Conservation (phyloP, 2,329 filamentous ascomycete genomes). For the Fusarium albidum region DNA sequence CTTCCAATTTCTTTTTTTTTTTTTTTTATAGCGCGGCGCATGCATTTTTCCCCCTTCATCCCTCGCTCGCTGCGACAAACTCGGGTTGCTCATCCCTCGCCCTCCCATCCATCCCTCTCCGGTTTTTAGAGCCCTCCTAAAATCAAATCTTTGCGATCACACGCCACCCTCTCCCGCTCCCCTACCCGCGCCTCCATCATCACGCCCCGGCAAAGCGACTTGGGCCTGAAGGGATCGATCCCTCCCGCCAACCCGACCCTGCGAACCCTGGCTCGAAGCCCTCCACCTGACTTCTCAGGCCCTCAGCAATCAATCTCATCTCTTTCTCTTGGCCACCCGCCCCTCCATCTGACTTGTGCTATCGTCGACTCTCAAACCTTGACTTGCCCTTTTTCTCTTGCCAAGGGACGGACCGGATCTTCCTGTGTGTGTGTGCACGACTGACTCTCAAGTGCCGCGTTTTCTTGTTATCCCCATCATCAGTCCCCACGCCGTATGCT, state of each 20-base stretch:
- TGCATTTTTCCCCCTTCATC: slow-evolving; percentile 4
- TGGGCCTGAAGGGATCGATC: slow-evolving; percentile 16
- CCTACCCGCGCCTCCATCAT: slow-evolving; percentile 41
- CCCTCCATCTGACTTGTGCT: slow-evolving; percentile 37
- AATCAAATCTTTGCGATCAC: slow-evolving; percentile 37
- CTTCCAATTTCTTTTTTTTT: slow-evolving; percentile 22
- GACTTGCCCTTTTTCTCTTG: slow-evolving; percentile 30
- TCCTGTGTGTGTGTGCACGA: slow-evolving; percentile 14
- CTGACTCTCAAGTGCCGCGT: slow-evolving; percentile 17
- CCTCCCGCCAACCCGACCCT: slow-evolving; percentile 17
- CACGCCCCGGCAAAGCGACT: slow-evolving; percentile 25
- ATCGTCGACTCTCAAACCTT: slow-evolving; percentile 30
- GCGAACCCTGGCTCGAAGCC: slow-evolving; percentile 23
- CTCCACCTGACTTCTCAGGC: slow-evolving; percentile 39
- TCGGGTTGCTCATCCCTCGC: slow-evolving; percentile 1
- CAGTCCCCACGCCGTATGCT: slow-evolving; percentile 28
- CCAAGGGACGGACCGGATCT: slow-evolving; percentile 36
- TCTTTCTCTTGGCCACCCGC: slow-evolving; percentile 29
- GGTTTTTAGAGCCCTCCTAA: slow-evolving; percentile 27
- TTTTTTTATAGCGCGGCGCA: slow-evolving; percentile 12
- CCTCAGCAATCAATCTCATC: slow-evolving; percentile 32
- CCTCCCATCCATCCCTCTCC: slow-evolving; percentile 24
- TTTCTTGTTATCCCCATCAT: slow-evolving; percentile 15
- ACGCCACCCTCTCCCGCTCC: slow-evolving; percentile 37
- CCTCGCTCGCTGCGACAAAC: background rate